Conservation (phyloP, 208 protist genomes). For the Trypanosoma conorhini region DNA sequence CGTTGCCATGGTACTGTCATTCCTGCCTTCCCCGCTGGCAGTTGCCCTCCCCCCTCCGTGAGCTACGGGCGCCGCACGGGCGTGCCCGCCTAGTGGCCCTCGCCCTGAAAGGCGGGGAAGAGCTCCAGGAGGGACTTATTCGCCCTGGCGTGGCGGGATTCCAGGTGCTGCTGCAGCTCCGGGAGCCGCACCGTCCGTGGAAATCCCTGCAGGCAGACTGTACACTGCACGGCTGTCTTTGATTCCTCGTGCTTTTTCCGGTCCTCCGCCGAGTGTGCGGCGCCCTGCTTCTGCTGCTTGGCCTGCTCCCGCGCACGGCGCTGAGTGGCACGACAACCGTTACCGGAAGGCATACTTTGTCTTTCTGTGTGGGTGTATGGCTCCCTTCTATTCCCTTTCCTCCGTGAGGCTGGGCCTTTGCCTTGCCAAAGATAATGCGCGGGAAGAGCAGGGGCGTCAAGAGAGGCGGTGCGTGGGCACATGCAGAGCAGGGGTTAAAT, state of each 20-base stretch:
- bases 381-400: not conserved
- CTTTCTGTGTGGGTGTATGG: constrained; percentile 18
- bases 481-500: too few relatives aligned
- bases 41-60: too few relatives aligned
- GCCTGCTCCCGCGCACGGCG: constrained; percentile 59
- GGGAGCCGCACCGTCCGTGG: constrained; percentile 65
- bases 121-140: constrained; percentile 59
- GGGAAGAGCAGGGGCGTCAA: too few relatives aligned
- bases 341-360: constrained; percentile 68
- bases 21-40: too few relatives aligned
- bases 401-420: not conserved
- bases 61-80: not conserved
- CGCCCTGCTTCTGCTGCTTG: constrained; percentile 37
- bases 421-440: too few relatives aligned
- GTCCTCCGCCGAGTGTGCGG: constrained; percentile 57
- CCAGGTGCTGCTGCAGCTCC: constrained; percentile 76
- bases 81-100: not conserved
- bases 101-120: constrained; percentile 48
- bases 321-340: constrained; percentile 69
- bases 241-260: constrained; percentile 75
- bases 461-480: too few relatives aligned
- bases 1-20: too few relatives aligned
- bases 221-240: constrained; percentile 79
- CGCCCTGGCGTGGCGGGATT: constrained; percentile 59
- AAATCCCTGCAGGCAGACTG: constrained; percentile 73